These are phyloP conservation scores for Oxyria digyna DNA, from an alignment of 148 eudicot genomes.

Conservation along the genomic window DNA sequence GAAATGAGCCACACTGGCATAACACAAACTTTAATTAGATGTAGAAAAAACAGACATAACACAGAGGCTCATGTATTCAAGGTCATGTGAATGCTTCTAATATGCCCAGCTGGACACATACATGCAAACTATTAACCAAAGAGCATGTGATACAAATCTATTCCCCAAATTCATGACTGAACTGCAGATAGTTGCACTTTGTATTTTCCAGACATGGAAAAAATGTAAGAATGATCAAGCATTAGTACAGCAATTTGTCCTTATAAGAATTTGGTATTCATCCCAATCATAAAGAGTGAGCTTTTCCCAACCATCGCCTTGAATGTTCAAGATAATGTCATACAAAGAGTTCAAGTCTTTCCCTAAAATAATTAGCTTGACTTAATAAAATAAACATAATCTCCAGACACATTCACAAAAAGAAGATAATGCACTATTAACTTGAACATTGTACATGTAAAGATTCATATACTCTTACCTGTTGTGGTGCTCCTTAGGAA, in stretches of 20 bases:
- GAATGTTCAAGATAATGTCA: background rate
- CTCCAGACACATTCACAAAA: background rate
- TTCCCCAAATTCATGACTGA: background rate
- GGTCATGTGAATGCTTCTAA: background rate
- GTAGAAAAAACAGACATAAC: background rate
- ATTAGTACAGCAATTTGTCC: background rate
- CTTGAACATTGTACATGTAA: background rate
- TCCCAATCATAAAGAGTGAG: background rate
- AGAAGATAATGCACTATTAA: background rate
- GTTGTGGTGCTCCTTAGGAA: conserved; percentile 96
- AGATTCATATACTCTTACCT: conserved; percentile 31
- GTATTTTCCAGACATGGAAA: background rate
- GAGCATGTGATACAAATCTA: background rate
- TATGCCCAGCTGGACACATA: background rate
- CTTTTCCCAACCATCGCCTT: background rate
- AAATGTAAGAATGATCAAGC: background rate
- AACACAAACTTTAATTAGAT: background rate
- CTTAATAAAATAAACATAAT: background rate
- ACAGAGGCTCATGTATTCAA: background rate
- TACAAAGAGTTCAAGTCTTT: background rate
- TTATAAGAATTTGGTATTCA: background rate
- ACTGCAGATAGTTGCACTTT: background rate
- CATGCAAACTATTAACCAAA: background rate
- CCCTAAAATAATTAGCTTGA: background rate
- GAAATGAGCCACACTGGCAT: conserved; percentile 75